Base-by-base conservation (phyloP, 164 flowering plant genomes). In the Cinnamomum micranthum region DNA sequence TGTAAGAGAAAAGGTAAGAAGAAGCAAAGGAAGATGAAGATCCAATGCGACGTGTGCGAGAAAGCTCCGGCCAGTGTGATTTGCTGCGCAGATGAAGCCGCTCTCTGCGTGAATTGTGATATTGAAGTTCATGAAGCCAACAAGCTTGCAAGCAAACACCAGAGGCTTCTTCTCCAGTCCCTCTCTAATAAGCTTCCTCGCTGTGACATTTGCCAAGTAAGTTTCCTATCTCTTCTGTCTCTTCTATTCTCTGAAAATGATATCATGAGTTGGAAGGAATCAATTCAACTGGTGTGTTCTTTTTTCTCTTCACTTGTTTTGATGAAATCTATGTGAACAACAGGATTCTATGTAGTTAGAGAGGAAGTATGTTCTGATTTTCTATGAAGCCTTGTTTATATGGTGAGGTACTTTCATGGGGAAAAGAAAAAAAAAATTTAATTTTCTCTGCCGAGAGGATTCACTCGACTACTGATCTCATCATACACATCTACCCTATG, bases 51-150 rank as follows among this genome's bases (percentile, higher is more conserved):
- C 86, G 97, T 92, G 68, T 95, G 99, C 78, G 99, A 95, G 87
- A 95, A 76, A 72, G 95, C 92, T 71, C 90, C 87, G 14, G 99
- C 99, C 3, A 90, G 97, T 1, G 89, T 95, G 82, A 92, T 95
- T 13, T 95, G 99, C 74, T 93, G 98, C 70, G 99, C 99, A 0
- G 99, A 95, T 73, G 99, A 95, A 79, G 99, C 98, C 0, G 99
- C 99, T 4, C 81, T 95, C 72, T 93, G 98, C 72, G 88, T 86
- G 0, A 88, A 87, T 65, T 95, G 99, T 55, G 99, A 95, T 71
- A 75, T 88, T 2, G 97, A 93, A 79, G 91, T 95, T 51, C 99
- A 95, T 82, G 91, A 90, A 23, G 99, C 99, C 0, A 93, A 93
- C 81, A 95, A 92, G 87, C 95, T 95, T 64, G 98, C 99, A 2